Base-by-base conservation (phyloP, 2,329 filamentous ascomycete species). In the Penicillium sp. region DNA sequence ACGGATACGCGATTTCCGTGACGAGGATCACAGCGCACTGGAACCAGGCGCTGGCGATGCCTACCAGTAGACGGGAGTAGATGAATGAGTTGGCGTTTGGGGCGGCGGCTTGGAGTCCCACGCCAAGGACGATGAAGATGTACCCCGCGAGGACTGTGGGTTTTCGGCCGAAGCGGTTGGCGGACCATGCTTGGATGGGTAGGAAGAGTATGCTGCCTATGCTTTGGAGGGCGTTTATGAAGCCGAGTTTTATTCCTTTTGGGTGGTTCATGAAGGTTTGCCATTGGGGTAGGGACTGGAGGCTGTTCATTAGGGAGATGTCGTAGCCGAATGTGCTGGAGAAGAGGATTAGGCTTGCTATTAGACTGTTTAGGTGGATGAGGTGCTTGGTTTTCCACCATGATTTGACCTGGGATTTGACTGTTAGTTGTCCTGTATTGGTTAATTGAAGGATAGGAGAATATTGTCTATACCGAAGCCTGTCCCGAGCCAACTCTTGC, bases 1-100 rank as follows among this genome's bases (percentile, higher is more conserved):
- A 59, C 0, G 69, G 69, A 35, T 73, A 69, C 10, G 69, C 69
- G 17, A 73, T 62, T 51, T 74, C 72, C 21, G 65, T 72, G 52
- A 74, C 68, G 3, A 68, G 52, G 5, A 66, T 63, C 1, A 64
- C 62, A 1, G 57, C 57, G 2, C 57, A 61, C 13, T 59, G 57
- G 38, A 64, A 64, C 59, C 62, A 67, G 1, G 62, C 66, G 13
- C 61, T 59, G 1, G 64, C 64, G 13, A 60, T 55, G 2, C 68
- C 69, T 12, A 71, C 50, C 28, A 69, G 55, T 15, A 68, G 58
- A 2, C 64, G 62, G 8, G 62, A 58, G 10, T 67, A 50, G 21
- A 68, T 58, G 53, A 70, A 68, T n/a, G 49, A 54, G 1, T 40
- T 49, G 4, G 53, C 41, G 22, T 63, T 59, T 0, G 26, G 48